Conservation (phyloP, 345 rosid genomes). For the Hypericum androsaemum region DNA sequence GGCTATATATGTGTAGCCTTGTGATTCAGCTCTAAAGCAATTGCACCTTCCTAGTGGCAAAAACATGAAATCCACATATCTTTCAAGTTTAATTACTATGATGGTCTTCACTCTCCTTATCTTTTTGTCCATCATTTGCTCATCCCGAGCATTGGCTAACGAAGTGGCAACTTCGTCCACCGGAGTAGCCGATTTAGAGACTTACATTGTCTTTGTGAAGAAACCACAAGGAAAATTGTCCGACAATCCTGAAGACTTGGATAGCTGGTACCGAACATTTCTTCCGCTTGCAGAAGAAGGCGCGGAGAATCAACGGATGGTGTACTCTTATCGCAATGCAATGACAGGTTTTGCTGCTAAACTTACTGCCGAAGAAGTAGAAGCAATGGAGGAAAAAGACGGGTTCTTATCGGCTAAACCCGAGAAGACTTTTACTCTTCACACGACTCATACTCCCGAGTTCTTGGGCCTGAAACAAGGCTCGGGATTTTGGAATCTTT, state of each 20-base stretch:
- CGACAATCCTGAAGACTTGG: constrained; percentile 13
- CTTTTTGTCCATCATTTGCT: no score
- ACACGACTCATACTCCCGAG: neutral
- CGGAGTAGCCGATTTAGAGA: constrained; percentile 4
- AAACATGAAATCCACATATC: no score
- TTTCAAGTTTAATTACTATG: no score
- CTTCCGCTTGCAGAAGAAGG: constrained; percentile 7
- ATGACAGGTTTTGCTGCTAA: constrained; percentile 3
- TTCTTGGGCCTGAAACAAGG: constrained; percentile 1
- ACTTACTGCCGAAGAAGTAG: neutral
- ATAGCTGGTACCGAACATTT: constrained; percentile 22
- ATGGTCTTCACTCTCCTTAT: no score
- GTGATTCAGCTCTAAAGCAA: no score
- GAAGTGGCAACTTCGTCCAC: neutral
- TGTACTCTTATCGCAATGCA: neutral
- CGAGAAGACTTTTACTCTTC: constrained; percentile 1
- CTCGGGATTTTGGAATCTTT: neutral
- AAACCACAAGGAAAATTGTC: constrained; percentile 11
- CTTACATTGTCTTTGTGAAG: constrained; percentile 21
- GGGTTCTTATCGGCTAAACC: neutral
- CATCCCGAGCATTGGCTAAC: no score
- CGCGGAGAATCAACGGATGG: neutral
- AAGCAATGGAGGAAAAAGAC: neutral
- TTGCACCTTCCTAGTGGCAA: no score
- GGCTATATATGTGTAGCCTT: no score